These are phyloP conservation scores for Aspergillus sp. DNA, from an alignment of 2,329 filamentous ascomycete species.

Conservation along the genomic window DNA sequence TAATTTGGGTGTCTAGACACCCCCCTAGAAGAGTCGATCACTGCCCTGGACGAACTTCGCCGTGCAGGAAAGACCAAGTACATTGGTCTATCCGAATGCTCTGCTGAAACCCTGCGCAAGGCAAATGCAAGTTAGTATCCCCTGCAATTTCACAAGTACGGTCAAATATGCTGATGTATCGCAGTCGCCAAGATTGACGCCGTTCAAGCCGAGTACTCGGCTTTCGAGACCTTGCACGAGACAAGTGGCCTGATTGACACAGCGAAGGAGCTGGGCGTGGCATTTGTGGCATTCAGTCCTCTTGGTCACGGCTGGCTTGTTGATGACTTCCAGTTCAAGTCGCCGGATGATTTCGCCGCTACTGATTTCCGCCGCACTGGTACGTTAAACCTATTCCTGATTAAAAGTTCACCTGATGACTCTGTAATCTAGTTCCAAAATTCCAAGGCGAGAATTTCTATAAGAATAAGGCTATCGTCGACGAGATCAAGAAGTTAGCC, in stretches of 20 bases:
- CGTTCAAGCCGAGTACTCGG: constrained; percentile 48
- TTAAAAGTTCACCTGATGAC: background rate
- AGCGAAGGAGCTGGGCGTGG: constrained; percentile 41
- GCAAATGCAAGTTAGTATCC: constrained; percentile 42
- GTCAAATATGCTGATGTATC: no score
- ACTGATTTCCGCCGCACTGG: constrained; percentile 43
- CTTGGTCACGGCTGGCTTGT: constrained; percentile 51
- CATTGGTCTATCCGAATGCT: constrained; percentile 51
- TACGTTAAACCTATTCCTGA: constrained; percentile 16
- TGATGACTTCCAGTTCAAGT: constrained; percentile 44
- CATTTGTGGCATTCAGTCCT: constrained; percentile 49
- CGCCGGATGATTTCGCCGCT: constrained; percentile 48
- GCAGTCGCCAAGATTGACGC: constrained; percentile 50
- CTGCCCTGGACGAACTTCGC: constrained; percentile 48
- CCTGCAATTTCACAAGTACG: background rate
- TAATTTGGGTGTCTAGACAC: constrained; percentile 30
- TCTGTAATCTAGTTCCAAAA: constrained; percentile 21
- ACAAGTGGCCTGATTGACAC: constrained; percentile 44
- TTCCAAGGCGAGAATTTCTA: constrained; percentile 49
- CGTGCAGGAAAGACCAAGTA: constrained; percentile 50
- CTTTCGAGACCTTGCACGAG: constrained; percentile 45
- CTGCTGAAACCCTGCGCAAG: constrained; percentile 45
- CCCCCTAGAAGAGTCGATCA: constrained; percentile 49
- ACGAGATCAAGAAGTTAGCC: constrained; percentile 44
- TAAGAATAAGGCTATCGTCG: constrained; percentile 44